Conservation (phyloP, 2,329 filamentous ascomycete species). For the Cordyceps militaris region DNA sequence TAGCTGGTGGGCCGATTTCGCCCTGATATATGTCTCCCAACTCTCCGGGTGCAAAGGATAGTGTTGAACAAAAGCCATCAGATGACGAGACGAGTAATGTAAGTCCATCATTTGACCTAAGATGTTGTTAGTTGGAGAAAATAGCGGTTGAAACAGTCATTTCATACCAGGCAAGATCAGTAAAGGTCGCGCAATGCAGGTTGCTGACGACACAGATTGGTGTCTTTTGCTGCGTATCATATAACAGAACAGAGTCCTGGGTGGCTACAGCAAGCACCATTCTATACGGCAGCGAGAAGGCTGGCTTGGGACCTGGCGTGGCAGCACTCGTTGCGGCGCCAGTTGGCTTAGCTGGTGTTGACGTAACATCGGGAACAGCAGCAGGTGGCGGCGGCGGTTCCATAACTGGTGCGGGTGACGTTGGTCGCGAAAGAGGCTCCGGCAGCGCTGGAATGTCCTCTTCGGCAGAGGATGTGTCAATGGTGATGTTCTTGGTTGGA, state of each 20-base stretch:
- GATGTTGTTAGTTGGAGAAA: conserved; percentile 23
- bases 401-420: conserved; percentile 58
- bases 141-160: neutral
- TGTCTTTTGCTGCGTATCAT: conserved; percentile 94
- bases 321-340: conserved; percentile 38
- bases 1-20: conserved; percentile 45
- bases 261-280: conserved; percentile 97
- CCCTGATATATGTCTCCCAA: conserved; percentile 75
- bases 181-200: conserved; percentile 94
- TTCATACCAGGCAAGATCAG: conserved; percentile 84
- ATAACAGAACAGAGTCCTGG: conserved; percentile 88
- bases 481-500: conserved; percentile 82
- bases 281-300: conserved; percentile 82
- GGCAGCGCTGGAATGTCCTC: conserved; percentile 78
- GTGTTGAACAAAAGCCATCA: conserved; percentile 90
- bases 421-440: conserved; percentile 65
- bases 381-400: conserved; percentile 68
- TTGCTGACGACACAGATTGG: conserved; percentile 95
- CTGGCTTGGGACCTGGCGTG: conserved; percentile 55
- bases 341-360: conserved; percentile 46
- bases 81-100: conserved; percentile 89
- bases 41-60: conserved; percentile 79
- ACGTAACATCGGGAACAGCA: conserved; percentile 40
- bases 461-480: conserved; percentile 85
- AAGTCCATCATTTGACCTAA: conserved; percentile 43